Conservation (phyloP, 2,329 filamentous ascomycete genomes). For the Camillea tinctor region DNA sequence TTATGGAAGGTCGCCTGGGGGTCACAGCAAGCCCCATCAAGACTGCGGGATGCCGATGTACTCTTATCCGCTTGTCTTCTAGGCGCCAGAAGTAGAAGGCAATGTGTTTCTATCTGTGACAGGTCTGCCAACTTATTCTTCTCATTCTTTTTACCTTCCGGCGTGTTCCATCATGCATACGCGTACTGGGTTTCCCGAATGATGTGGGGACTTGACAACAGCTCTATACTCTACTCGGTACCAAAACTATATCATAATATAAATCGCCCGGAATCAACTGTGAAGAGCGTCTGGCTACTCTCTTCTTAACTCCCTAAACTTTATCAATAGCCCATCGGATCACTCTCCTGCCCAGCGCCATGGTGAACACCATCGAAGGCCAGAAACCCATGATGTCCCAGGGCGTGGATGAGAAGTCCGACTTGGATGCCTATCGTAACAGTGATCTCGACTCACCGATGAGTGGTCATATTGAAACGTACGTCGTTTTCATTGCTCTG, state of each 20-base stretch:
- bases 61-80: neutral
- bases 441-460: slow-evolving; percentile 14
- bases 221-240: neutral
- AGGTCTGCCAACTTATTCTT: neutral
- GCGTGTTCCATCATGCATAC: neutral
- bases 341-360: neutral
- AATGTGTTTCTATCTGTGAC: neutral
- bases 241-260: neutral
- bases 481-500: neutral
- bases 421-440: slow-evolving; percentile 6
- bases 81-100: neutral
- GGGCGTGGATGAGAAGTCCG: slow-evolving; percentile 10
- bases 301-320: neutral
- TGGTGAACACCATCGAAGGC: slow-evolving; percentile 9
- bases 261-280: neutral
- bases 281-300: neutral
- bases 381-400: slow-evolving; percentile 7
- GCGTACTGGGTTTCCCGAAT: neutral
- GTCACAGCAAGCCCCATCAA: neutral
- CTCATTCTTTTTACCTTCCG: neutral
- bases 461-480: slow-evolving; percentile 16
- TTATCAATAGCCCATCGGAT: neutral
- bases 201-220: neutral
- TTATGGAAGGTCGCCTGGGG: neutral
- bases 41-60: neutral